phyloP scores from a whole-genome alignment of 305 asterid genomes.

The Ilex paraguariensis region DNA sequence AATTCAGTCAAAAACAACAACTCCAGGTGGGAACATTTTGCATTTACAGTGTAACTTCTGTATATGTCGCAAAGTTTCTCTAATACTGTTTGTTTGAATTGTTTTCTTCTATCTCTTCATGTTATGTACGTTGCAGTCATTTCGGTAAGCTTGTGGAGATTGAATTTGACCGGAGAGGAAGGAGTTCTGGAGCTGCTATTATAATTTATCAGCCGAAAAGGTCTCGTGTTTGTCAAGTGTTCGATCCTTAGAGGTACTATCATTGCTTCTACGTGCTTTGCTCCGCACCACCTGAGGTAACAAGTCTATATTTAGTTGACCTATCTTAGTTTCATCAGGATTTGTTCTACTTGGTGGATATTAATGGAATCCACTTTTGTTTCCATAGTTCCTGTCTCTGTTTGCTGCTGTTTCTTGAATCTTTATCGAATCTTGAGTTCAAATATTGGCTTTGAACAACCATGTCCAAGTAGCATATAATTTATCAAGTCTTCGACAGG shows the following conservation, averaged over 20 bases:
- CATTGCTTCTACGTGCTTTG: conserved; percentile 92
- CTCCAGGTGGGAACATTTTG: conserved; percentile 46
- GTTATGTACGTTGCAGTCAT: conserved; percentile 45
- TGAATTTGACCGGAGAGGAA: conserved; percentile 72
- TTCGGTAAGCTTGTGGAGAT: conserved; percentile 90
- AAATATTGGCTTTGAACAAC: no score
- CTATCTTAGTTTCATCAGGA: no score
- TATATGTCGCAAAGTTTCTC: conserved; percentile 8
- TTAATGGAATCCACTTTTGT: no score
- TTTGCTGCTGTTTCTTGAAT: no score
- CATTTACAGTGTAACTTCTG: not conserved
- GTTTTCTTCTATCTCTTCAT: not conserved
- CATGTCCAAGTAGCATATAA: no score
- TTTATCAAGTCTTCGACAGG: no score
- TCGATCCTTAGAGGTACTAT: conserved; percentile 90
- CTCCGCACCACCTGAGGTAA: conserved; percentile 81
- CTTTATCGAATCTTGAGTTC: no score
- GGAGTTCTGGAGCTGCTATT: conserved; percentile 87
- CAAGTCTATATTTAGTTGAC: not conserved
- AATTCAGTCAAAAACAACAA: conserved; percentile 67
- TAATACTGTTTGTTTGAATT: conserved; percentile 2
- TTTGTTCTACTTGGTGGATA: no score
- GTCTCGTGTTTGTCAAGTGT: conserved; percentile 89
- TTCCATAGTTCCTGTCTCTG: no score
- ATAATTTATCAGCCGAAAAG: conserved; percentile 84